Evolutionary conservation across 1,284 basidiomycete genomes (phyloP).

Genomic region (Puccinia hordei): DNA sequence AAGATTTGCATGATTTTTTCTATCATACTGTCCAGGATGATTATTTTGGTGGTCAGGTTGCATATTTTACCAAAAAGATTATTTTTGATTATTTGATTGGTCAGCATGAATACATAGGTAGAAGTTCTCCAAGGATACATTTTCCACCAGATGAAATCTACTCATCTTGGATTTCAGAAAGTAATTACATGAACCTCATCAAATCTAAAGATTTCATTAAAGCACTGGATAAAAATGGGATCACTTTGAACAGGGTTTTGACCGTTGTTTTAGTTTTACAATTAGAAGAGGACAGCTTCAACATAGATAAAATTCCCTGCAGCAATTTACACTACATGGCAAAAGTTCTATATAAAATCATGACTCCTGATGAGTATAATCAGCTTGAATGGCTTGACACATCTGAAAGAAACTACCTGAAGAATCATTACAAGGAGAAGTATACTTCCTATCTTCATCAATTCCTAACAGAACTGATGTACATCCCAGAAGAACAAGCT

Average conservation of each 20-base stretch:
- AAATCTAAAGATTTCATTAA: neutral
- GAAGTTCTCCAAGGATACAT: neutral
- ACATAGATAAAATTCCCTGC: neutral
- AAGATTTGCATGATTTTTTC: neutral
- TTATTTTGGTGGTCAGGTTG: no score
- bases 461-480: neutral
- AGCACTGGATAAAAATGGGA: neutral
- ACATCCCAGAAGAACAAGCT: neutral
- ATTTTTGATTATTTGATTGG: neutral
- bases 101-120: neutral
- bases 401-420: neutral
- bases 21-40: no score
- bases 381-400: neutral
- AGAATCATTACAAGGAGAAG: neutral
- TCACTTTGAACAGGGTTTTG: neutral
- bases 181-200: conserved; percentile 16
- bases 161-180: neutral
- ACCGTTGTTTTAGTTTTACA: neutral
- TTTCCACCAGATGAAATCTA: neutral
- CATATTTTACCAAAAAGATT: neutral
- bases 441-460: neutral
- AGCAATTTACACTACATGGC: neutral
- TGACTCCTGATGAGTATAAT: neutral
- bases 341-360: neutral
- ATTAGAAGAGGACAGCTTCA: neutral